Percentiles rank a stretch among this genome's conserved stretches.
phyloP scores from a whole-genome alignment of 78 protist species.

The Polysphondylium violaceum region DNA sequence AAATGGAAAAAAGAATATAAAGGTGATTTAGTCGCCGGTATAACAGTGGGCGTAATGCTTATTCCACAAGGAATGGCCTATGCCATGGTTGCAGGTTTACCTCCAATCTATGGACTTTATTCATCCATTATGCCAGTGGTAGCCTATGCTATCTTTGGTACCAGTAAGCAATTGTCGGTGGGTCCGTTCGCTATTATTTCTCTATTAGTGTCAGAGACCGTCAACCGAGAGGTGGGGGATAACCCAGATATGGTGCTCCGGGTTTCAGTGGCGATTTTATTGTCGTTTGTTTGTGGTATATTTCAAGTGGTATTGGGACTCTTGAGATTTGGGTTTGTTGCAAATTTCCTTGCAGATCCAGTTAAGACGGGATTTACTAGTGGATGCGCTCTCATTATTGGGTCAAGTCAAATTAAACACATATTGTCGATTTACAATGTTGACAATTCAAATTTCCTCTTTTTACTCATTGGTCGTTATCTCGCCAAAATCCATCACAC shows the following conservation, averaged over 20 bases:
- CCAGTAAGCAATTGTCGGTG: constrained; percentile 80
- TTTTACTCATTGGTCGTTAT: constrained; percentile 14
- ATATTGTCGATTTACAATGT: constrained; percentile 64
- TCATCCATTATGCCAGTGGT: constrained; percentile 85
- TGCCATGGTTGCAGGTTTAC: constrained; percentile 85
- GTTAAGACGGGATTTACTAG: constrained; percentile 87
- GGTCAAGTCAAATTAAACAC: constrained; percentile 80
- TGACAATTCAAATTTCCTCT: constrained; percentile 11
- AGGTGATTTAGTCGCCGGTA: constrained; percentile 86
- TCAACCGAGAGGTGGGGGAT: constrained; percentile 21
- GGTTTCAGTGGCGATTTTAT: constrained; percentile 29
- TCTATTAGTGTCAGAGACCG: constrained; percentile 49
- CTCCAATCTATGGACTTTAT: constrained; percentile 89
- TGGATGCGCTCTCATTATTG: constrained; percentile 90
- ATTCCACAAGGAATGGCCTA: constrained; percentile 88
- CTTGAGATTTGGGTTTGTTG: constrained; percentile 85
- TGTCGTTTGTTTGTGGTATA: constrained; percentile 84
- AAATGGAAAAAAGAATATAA: constrained; percentile 7
- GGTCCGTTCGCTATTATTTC: constrained; percentile 90
- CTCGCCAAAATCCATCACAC: constrained; percentile 1
- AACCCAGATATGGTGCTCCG: constrained; percentile 10
- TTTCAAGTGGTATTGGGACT: constrained; percentile 80
- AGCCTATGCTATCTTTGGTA: constrained; percentile 88
- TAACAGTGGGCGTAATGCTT: constrained; percentile 84
- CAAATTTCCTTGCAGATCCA: constrained; percentile 85